Conservation (phyloP, 208 protist genomes). For the Acanthamoeba culbertsoni region DNA sequence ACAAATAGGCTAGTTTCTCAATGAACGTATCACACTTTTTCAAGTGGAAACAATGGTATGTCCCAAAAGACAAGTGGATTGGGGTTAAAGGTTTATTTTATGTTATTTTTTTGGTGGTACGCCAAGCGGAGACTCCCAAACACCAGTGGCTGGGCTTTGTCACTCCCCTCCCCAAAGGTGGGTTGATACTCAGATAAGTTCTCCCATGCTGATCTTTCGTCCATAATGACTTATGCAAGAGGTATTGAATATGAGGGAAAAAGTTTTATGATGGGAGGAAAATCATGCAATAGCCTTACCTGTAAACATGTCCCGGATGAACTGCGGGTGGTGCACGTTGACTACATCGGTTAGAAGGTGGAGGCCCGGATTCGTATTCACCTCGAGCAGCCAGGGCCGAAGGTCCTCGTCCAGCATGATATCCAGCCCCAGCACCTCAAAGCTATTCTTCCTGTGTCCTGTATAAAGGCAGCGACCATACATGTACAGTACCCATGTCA, state of each 20-base stretch:
- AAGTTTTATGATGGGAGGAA: neutral
- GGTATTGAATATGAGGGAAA: neutral
- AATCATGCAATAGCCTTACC: neutral
- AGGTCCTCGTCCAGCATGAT: conserved; percentile 67
- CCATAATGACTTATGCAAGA: neutral
- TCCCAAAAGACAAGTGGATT: too few relatives aligned
- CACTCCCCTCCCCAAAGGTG: neutral
- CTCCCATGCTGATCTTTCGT: neutral
- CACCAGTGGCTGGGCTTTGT: neutral
- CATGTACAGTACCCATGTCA: too few relatives aligned
- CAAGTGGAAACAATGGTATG: too few relatives aligned
- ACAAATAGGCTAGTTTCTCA: too few relatives aligned
- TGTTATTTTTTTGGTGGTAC: too few relatives aligned
- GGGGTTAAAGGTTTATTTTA: too few relatives aligned
- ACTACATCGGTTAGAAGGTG: conserved; percentile 69
- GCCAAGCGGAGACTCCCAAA: neutral
- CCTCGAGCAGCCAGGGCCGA: conserved; percentile 62
- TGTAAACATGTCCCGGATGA: conserved; percentile 23
- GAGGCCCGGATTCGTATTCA: conserved; percentile 72
- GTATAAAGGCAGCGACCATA: neutral
- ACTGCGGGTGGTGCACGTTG: conserved; percentile 58
- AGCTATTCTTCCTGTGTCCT: conserved; percentile 61
- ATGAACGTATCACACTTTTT: too few relatives aligned
- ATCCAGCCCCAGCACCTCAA: conserved; percentile 67
- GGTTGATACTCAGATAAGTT: neutral